A percentile compares a stretch with the other conserved stretches of the same genome.
Evolutionary conservation across 768 basidiomycete genomes (phyloP).

Genomic region (Suillus decipiens): DNA sequence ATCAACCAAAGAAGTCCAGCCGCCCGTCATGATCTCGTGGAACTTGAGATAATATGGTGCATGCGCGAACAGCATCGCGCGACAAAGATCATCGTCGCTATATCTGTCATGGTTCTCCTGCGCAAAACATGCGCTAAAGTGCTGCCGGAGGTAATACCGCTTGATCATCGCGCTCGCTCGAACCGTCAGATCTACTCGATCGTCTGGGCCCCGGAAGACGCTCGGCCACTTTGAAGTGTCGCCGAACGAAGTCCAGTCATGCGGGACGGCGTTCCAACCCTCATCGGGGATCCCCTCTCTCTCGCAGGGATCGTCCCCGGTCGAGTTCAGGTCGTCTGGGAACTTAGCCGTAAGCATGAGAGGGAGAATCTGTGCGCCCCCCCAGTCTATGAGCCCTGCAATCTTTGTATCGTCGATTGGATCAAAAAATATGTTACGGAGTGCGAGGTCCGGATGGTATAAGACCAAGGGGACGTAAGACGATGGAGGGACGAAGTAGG

Average conservation of each 20-base stretch:
- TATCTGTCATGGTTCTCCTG: constrained; percentile 4
- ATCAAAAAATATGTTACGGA: constrained; percentile 5
- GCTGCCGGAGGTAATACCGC: background rate
- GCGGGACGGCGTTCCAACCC: background rate
- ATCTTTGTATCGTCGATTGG: background rate
- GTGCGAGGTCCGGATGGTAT: constrained; percentile 4
- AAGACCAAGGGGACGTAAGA: background rate
- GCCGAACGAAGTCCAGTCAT: constrained; percentile 8
- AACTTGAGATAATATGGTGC: constrained; percentile 4
- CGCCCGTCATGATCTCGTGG: background rate
- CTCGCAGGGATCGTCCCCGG: background rate
- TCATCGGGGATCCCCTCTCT: background rate
- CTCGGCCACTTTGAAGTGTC: constrained; percentile 4
- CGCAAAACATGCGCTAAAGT: background rate
- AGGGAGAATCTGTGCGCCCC: constrained; percentile 1
- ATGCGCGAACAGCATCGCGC: background rate
- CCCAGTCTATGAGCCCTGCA: constrained; percentile 3
- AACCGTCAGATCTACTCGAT: background rate
- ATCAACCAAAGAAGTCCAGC: background rate
- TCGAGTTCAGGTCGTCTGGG: background rate
- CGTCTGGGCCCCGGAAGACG: background rate
- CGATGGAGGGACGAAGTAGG: background rate
- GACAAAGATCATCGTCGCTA: background rate
- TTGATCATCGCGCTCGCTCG: constrained; percentile 1
- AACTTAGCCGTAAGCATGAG: background rate